Percentiles rank a stretch among this genome's conserved stretches.
phyloP scores from a whole-genome alignment of 768 basidiomycete genomes.

The Solioccasus polychromus region DNA sequence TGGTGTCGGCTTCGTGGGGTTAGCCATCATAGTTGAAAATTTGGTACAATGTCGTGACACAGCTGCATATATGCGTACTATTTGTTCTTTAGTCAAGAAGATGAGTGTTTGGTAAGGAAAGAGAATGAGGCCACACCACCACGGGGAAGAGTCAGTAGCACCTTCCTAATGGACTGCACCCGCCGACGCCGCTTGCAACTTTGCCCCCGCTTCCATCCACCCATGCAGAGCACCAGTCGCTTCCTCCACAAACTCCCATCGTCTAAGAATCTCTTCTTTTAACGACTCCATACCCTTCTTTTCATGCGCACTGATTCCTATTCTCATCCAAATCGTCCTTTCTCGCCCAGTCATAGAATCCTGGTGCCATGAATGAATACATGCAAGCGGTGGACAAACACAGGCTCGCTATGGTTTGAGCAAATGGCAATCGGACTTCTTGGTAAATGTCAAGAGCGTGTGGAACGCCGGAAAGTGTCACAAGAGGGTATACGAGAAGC shows the following conservation, averaged over 20 bases:
- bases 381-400: slow-evolving; percentile 19
- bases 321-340: slow-evolving; percentile 5
- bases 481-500: slow-evolving; percentile 22
- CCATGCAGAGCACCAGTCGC: slow-evolving; percentile 2
- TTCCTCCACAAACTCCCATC: slow-evolving; percentile 18
- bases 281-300: slow-evolving; percentile 16
- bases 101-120: too few species aligned
- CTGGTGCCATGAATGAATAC: slow-evolving; percentile 16
- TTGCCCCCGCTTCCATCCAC: slow-evolving; percentile 18
- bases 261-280: slow-evolving; percentile 9
- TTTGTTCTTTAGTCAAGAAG: too few species aligned
- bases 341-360: slow-evolving; percentile 22
- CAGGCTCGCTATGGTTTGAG: slow-evolving; percentile 8
- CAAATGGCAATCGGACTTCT: slow-evolving; percentile 13
- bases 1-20: too few species aligned
- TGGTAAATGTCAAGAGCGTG: slow-evolving; percentile 12
- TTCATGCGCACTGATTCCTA: slow-evolving; percentile 9
- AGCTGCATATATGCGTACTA: too few species aligned
- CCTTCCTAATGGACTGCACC: too few species aligned
- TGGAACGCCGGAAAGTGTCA: background rate
- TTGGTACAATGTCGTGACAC: too few species aligned
- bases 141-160: too few species aligned
- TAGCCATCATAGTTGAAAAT: too few species aligned
- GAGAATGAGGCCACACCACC: too few species aligned
- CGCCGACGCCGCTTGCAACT: slow-evolving; percentile 4